phyloP scores from a whole-genome alignment of 805 yeast species.

The Teunomyces kruisii region DNA sequence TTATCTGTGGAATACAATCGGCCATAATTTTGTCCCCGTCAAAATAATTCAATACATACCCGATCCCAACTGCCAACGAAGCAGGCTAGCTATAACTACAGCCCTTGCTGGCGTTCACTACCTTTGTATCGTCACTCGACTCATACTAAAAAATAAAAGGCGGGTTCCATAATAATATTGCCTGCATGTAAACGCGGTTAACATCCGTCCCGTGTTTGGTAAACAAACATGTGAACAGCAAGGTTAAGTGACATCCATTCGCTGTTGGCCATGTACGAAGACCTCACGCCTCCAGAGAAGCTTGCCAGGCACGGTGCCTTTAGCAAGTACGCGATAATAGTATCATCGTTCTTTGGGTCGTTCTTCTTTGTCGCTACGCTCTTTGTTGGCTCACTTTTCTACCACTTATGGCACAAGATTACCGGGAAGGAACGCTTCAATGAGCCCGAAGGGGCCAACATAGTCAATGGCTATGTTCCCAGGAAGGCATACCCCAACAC shows the following conservation, averaged over 20 bases:
- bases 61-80: too few relatives aligned
- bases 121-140: too few relatives aligned
- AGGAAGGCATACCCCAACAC: constrained; percentile 36
- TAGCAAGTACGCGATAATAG: constrained; percentile 17
- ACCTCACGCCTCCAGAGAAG: constrained; percentile 25
- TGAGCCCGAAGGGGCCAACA: constrained; percentile 19
- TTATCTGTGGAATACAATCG: too few relatives aligned
- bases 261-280: constrained; percentile 15
- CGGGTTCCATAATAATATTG: too few relatives aligned
- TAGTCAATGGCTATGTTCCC: constrained; percentile 26
- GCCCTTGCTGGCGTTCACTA: too few relatives aligned
- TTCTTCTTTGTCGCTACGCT: constrained; percentile 26
- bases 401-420: constrained; percentile 28
- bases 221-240: not conserved
- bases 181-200: too few relatives aligned
- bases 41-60: too few relatives aligned
- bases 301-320: constrained; percentile 20
- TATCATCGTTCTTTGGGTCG: constrained; percentile 28
- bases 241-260: too few relatives aligned
- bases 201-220: too few relatives aligned
- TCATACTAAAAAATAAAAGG: too few relatives aligned
- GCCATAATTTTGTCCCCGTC: too few relatives aligned
- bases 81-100: too few relatives aligned
- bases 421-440: constrained; percentile 30
- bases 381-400: constrained; percentile 26